A percentile compares a stretch with the other conserved stretches of the same genome.
These are phyloP conservation scores for Pharus latifolius DNA, from an alignment of 176 grass and related monocot species.

Conservation along the genomic window DNA sequence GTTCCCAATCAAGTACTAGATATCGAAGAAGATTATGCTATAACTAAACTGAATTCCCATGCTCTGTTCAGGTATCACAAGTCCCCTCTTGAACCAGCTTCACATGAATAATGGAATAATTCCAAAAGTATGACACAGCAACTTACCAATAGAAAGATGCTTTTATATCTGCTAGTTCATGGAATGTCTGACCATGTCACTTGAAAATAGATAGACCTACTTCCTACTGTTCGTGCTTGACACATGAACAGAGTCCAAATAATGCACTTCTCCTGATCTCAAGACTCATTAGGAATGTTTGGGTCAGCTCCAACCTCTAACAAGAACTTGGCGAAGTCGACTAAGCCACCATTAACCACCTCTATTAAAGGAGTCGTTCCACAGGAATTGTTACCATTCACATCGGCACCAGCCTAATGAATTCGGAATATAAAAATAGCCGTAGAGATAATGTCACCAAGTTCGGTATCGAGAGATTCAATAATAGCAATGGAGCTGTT, in stretches of 20 bases:
- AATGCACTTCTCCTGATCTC: not conserved
- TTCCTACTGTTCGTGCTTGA: not conserved
- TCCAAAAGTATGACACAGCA: too few species aligned
- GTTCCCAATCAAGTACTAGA: not conserved
- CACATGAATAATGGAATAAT: too few species aligned
- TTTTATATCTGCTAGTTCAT: too few species aligned
- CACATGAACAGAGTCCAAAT: not conserved
- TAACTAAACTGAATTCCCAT: not conserved
- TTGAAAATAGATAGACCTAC: not conserved
- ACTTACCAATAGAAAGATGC: not conserved
- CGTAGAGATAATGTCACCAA: not conserved
- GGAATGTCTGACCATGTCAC: not conserved
- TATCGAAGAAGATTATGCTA: not conserved
- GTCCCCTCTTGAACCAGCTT: not conserved
- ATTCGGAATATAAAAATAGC: not conserved
- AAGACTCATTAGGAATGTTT: conserved; percentile 15
- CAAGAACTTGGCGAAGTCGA: conserved; percentile 23
- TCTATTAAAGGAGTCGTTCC: conserved; percentile 13
- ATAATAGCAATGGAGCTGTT: not conserved
- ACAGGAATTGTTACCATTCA: not conserved
- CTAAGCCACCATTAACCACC: conserved; percentile 16
- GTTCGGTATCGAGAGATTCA: not conserved
- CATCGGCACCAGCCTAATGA: conserved; percentile 37
- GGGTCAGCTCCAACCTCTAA: conserved; percentile 36
- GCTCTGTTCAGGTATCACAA: not conserved